Evolutionary conservation across 257 asterid species (phyloP).

Genomic region (Ligustrum vulgare): DNA sequence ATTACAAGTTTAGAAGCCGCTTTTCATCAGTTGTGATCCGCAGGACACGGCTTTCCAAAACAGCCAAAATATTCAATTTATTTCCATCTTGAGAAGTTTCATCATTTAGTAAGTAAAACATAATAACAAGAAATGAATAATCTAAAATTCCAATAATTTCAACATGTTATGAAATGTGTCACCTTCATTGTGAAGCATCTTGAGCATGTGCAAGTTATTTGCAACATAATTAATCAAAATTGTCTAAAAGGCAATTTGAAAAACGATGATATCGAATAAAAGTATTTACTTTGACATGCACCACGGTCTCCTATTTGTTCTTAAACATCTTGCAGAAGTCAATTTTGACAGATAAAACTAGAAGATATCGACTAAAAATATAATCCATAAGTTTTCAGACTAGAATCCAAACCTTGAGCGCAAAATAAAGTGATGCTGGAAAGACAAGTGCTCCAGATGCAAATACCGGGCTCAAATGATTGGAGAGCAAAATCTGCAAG

Average conservation of each 20-base stretch:
- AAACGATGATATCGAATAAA: background rate
- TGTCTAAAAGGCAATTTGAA: background rate
- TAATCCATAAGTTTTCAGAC: background rate
- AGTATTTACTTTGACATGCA: background rate
- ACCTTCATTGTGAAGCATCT: background rate
- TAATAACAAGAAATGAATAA: background rate
- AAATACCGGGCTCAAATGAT: slow-evolving; percentile 56
- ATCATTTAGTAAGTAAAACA: background rate
- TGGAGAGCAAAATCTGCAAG: slow-evolving; percentile 79
- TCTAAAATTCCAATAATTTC: background rate
- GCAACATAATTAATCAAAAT: background rate
- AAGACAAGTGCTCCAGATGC: slow-evolving; percentile 81
- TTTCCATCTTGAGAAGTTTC: slow-evolving; percentile 8
- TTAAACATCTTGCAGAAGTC: slow-evolving; percentile 9
- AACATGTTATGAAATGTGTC: background rate
- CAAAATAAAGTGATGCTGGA: slow-evolving; percentile 80
- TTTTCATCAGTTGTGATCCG: background rate
- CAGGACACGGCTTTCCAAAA: background rate
- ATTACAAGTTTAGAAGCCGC: slow-evolving; percentile 14
- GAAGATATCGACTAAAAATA: background rate
- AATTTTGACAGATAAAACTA: slow-evolving; percentile 9
- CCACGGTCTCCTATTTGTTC: slow-evolving; percentile 11
- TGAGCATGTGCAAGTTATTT: background rate
- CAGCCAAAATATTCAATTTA: background rate
- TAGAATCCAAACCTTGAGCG: slow-evolving; percentile 64